phyloP scores from a whole-genome alignment of 768 basidiomycete genomes.

The Rhizopogon rudus region DNA sequence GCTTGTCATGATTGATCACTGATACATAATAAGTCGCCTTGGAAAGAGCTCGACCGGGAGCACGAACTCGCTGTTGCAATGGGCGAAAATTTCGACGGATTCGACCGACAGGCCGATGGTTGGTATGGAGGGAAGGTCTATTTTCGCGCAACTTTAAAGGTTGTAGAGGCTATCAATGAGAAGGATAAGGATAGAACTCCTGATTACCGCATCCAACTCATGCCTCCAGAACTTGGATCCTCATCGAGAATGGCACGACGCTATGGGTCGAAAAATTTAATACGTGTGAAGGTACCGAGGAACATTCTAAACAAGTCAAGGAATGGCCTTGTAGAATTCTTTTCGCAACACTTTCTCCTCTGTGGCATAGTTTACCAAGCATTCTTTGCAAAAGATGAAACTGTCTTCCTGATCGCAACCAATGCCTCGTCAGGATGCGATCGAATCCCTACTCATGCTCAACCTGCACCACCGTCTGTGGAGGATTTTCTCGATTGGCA shows the following conservation, averaged over 20 bases:
- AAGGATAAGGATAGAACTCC: not conserved
- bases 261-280: constrained; percentile 57
- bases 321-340: constrained; percentile 33
- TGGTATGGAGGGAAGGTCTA: constrained; percentile 64
- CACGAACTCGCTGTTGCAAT: constrained; percentile 20
- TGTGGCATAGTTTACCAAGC: constrained; percentile 51
- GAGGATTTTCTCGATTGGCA: constrained; percentile 49
- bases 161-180: constrained; percentile 9
- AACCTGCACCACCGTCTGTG: constrained; percentile 24
- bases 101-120: constrained; percentile 27
- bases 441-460: constrained; percentile 1
- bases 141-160: constrained; percentile 39
- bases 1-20: constrained; percentile 9
- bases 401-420: constrained; percentile 50
- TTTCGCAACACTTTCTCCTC: constrained; percentile 48
- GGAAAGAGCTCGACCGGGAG: constrained; percentile 59
- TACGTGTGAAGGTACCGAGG: constrained; percentile 44
- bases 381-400: constrained; percentile 57
- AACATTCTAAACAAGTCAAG: constrained; percentile 24
- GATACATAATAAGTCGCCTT: constrained; percentile 44
- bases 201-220: constrained; percentile 37
- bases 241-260: constrained; percentile 55
- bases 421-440: constrained; percentile 17
- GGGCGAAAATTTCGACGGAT: constrained; percentile 23
- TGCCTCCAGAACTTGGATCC: constrained; percentile 44